These are phyloP conservation scores for Hypoxylon sp. DNA, from an alignment of 2,329 filamentous ascomycete genomes.

Conservation along the genomic window DNA sequence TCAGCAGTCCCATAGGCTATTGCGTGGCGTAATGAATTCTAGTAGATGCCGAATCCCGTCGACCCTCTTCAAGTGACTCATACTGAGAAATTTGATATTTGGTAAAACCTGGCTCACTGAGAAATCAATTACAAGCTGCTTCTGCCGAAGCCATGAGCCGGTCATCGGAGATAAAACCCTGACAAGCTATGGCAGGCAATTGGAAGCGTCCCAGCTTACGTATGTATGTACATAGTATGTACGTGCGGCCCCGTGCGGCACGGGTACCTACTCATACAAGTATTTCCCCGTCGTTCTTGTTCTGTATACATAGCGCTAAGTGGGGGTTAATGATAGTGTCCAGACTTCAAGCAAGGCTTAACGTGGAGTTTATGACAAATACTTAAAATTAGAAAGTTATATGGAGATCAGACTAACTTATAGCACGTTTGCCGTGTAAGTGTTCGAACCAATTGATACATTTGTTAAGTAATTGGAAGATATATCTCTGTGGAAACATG, in stretches of 20 bases:
- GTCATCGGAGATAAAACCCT: conserved; percentile 44
- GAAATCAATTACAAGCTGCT: background rate
- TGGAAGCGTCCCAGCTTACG: conserved; percentile 20
- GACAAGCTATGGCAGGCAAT: conserved; percentile 20
- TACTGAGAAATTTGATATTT: conserved; percentile 10
- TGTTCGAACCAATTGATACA: background rate
- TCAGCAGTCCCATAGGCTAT: conserved; percentile 3
- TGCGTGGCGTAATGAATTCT: background rate
- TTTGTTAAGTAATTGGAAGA: background rate
- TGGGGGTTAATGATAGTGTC: conserved; percentile 13
- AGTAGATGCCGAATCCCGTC: background rate
- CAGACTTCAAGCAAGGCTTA: conserved; percentile 22
- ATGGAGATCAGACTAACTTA: background rate
- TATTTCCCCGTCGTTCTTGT: conserved; percentile 7
- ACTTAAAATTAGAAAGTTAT: conserved; percentile 6
- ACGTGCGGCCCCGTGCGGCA: conserved; percentile 16
- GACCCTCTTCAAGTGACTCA: conserved; percentile 20
- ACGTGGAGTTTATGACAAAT: conserved; percentile 24
- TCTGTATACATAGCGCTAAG: conserved; percentile 1
- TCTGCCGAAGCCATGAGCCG: conserved; percentile 33
- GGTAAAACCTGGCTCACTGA: background rate
- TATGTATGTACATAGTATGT: too few relatives aligned
- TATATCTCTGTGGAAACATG: background rate
- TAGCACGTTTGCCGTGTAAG: background rate
- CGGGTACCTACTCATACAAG: conserved; percentile 7